Evolutionary conservation across 1,139 yeast genomes (phyloP), one percentile per base, ranked within the genome.

Genomic region (Scheffersomyces insectosa): DNA sequence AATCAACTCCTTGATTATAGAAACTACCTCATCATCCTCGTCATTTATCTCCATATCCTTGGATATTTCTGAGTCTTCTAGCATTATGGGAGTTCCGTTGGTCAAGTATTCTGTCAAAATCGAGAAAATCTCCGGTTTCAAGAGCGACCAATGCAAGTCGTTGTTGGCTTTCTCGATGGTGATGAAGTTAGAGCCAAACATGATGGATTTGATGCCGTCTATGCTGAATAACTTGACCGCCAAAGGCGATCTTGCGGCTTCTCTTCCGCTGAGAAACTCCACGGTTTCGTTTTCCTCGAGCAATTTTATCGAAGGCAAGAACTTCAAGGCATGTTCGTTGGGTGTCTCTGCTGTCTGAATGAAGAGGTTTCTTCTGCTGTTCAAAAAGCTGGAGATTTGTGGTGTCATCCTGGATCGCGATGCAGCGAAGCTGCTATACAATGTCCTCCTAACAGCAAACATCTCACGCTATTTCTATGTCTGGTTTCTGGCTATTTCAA

Each of bases 1-100:
- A 44, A 93, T 86, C 42, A 93, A 75, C 63, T 93, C 99, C 57
- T 91, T 90, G 57, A 93, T 90, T 88, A 93, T 86, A 11, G 87
- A 80, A 41, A 93, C 90, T 2, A 91, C 81, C 62, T 86, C 95
- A 44, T 82, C 83, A 48, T 86, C 93, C 10, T 83, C 86, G 13
- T 82, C 86, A 38, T 68, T 58, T 25, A 71, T 72, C 33, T 63
- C 69, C 66, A 74, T 65, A 44, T 72, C 79, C 16, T 60, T 54
- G 3, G 66, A 48, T 10, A 73, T 49, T 13, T 48, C 51, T 8
- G 52, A 42, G 7, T 55, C 66, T 25, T 70, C 72, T 9, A 83
- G 60, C 2, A 85, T 73, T 5, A 58, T 45, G 1, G 84, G 80
- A 11, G 80, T 79, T 0, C 97, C 97, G 40, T 88, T 80, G 5